Evolutionary conservation across 2,329 filamentous ascomycete genomes (phyloP), one percentile per base, ranked within the genome.

Genomic region (Nigrograna mackinnonii): DNA sequence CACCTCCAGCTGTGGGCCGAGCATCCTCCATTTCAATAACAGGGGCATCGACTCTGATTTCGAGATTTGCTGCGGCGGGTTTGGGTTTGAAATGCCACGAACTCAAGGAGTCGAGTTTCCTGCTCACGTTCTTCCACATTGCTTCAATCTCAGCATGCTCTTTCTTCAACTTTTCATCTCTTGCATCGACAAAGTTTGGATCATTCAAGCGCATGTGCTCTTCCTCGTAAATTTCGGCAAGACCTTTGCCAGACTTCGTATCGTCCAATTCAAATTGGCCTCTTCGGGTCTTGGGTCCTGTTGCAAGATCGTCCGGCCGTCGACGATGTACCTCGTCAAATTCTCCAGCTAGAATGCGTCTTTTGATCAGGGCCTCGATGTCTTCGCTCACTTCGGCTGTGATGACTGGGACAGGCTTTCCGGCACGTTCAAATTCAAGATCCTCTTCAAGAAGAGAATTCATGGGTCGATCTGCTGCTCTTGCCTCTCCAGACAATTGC

Each of bases 61-160:
- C 91, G 49, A 99, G 82, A 34, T 83, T 82, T n/a, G 89, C 83
- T 38, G 86, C 86, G 2, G 86, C 80, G 9, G 89, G 85, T 73
- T 91, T 95, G 40, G 94, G 94, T 69, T 89, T 91, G 80, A 96
- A 96, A 72, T 96, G 88, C 85, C 90, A 95, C 66, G 88, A 95
- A 69, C 85, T 91, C 50, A 99, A 83, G 19, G 89, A 83, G 69
- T 99, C 94, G 41, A 99, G 83, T 49, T 89, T 88, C 34, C 80
- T 81, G 60, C 81, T 85, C 39, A 96, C 79, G 24, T 88, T 86
- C 55, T 83, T 87, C 91, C 94, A 99, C 58, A 96, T 75, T 21
- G 77, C 78, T 58, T 86, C 84, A 40, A 97, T 87, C 64, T 96
- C 91, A 44, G 82, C 79, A 69, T 96, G 90, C 60, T 95, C 89